Evolutionary conservation across 1,139 yeast genomes (phyloP).

Genomic region (Hanseniaspora uvarum): DNA sequence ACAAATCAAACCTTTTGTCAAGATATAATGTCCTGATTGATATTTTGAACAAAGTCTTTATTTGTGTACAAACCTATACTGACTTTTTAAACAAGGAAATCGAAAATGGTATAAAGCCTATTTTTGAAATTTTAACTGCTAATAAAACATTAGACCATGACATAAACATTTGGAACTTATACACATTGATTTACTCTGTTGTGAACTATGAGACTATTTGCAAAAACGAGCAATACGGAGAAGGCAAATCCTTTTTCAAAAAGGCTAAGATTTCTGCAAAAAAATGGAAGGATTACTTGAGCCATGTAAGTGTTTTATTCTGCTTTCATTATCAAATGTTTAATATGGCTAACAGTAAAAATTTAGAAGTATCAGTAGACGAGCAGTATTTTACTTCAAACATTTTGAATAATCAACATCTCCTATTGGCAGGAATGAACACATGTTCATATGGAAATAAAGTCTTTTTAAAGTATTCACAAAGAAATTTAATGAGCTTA

Average conservation of each 20-base stretch:
- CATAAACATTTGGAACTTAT: constrained; percentile 27
- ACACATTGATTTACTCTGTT: constrained; percentile 37
- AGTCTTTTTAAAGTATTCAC: constrained; percentile 52
- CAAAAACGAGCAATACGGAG: constrained; percentile 20
- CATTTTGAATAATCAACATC: constrained; percentile 6
- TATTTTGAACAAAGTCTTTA: not conserved
- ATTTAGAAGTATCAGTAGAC: not conserved
- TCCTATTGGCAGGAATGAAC: not conserved
- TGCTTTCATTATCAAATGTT: constrained; percentile 34
- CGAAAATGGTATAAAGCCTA: constrained; percentile 20
- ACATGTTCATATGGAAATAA: constrained; percentile 22
- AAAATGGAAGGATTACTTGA: constrained; percentile 45
- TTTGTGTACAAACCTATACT: not conserved
- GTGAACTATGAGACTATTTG: constrained; percentile 35
- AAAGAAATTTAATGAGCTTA: constrained; percentile 31
- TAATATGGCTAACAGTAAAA: constrained; percentile 20
- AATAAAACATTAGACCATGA: constrained; percentile 21
- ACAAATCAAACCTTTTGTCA: not conserved
- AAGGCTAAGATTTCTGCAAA: constrained; percentile 31
- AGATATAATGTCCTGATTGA: not conserved
- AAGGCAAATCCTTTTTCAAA: constrained; percentile 26
- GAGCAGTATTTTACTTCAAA: not conserved
- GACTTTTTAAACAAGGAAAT: not conserved
- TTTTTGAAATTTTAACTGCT: constrained; percentile 20
- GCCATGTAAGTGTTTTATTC: constrained; percentile 21